Base-by-base conservation (phyloP, 2,329 filamentous ascomycete genomes). In the Diplodia scrobiculata region DNA sequence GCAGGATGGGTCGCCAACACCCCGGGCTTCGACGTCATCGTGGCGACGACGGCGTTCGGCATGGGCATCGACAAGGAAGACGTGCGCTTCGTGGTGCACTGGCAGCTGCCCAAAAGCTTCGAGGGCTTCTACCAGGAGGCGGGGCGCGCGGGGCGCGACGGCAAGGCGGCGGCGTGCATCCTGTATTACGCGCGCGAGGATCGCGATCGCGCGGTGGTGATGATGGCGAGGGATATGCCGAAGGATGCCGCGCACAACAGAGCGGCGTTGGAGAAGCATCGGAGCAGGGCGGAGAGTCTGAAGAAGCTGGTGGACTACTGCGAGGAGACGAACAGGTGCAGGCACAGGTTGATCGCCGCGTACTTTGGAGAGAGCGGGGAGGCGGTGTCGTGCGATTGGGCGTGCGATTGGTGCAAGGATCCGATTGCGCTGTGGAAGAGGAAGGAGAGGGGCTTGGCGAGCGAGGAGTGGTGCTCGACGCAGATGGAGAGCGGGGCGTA, bases 41-140 rank as follows among this genome's bases (percentile, higher is more conserved):
- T 97, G 32, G 94, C 94, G 1, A 98, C 94, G 0, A 98, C 92
- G 1, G 94, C 94, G 0, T 98, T 98, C 73, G 94, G 94, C 2
- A 98, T 98, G 94, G 94, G 94, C 29, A 97, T 98, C 69, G 93
- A 98, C 77, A 97, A 97, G 77, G 88, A 95, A 63, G 90, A 96
- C 71, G 94, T 98, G 11, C 90, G 94, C 2, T 97, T 97, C 72
- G 93, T 98, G 0, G 88, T 95, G 1, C 94, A 98, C 78, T 98
- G 94, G 92, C 90, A 92, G 67, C 84, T 97, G 10, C 91, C 94
- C 10, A 96, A 96, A 74, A 95, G 90, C 2, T 97, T 98, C 75
- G 94, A 98, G 76, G 92, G 93, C 0, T 97, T 95, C 75, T 97
- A 97, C 73, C 94, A 98, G 78, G 94, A 98, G 82, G 93, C 92